A percentile compares a stretch with the other conserved stretches of the same genome.
Conservation (phyloP, 1,139 yeast genomes). For the Torulaspora pretoriensis region DNA sequence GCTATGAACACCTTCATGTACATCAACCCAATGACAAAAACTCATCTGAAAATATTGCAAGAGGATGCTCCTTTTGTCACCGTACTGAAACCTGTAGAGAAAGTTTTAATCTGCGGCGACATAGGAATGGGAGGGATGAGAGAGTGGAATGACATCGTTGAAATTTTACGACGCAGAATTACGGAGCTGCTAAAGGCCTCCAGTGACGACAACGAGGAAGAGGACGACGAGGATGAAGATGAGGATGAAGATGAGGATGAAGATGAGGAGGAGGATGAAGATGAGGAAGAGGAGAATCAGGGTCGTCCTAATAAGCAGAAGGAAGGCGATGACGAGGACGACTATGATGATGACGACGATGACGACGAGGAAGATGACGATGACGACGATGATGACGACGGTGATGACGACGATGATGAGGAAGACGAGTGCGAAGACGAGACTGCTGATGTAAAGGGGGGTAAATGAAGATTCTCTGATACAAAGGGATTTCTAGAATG, state of each 20-base stretch:
- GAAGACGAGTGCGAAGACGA: constrained; percentile 7
- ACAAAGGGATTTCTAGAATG: neutral
- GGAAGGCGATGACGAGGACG: constrained; percentile 28
- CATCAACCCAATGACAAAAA: constrained; percentile 79
- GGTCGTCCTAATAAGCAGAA: constrained; percentile 30
- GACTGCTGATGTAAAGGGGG: neutral
- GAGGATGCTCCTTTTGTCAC: constrained; percentile 94
- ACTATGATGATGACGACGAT: constrained; percentile 25
- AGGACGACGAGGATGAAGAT: constrained; percentile 32
- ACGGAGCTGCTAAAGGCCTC: constrained; percentile 28
- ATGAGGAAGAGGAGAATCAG: constrained; percentile 34
- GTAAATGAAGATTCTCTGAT: neutral
- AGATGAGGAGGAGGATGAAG: constrained; percentile 36
- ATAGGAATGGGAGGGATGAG: constrained; percentile 94
- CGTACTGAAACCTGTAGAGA: constrained; percentile 83
- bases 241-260: constrained; percentile 33
- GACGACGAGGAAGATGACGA: constrained; percentile 11
- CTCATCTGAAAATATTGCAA: constrained; percentile 67
- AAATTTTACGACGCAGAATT: constrained; percentile 56
- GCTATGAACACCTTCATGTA: constrained; percentile 92
- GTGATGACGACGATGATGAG: constrained; percentile 1
- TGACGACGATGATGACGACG: neutral
- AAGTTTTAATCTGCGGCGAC: constrained; percentile 76
- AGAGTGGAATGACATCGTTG: constrained; percentile 94
- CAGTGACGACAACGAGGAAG: constrained; percentile 28